Conservation (phyloP, 495 filamentous ascomycete genomes). For the Penicillium paxilli region DNA sequence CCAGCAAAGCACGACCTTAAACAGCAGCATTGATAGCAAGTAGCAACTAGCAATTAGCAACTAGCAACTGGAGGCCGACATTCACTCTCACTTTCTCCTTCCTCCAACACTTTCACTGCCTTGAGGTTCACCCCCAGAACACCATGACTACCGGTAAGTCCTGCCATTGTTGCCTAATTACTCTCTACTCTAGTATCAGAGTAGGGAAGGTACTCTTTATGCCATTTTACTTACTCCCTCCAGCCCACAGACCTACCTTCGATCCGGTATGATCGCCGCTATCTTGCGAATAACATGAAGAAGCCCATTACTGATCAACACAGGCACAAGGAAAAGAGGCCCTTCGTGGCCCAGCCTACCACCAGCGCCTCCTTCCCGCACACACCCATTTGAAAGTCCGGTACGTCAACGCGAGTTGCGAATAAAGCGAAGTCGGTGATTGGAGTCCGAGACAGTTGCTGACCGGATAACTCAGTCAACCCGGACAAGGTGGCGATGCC, state of each 20-base stretch:
- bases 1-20: too few relatives aligned
- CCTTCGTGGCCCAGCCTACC: conserved; percentile 89
- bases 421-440: too few relatives aligned
- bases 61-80: too few relatives aligned
- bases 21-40: too few relatives aligned
- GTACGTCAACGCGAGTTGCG: conserved; percentile 35
- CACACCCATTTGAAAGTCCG: conserved; percentile 88
- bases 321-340: conserved; percentile 94
- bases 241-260: conserved; percentile 84
- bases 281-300: not conserved
- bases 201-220: too few relatives aligned
- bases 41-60: too few relatives aligned
- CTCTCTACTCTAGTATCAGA: not conserved
- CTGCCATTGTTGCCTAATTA: not conserved
- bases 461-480: conserved; percentile 59
- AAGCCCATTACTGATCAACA: not conserved
- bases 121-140: not conserved
- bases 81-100: not conserved
- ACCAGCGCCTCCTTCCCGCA: conserved; percentile 92
- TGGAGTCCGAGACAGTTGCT: too few relatives aligned
- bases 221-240: conserved; percentile 25
- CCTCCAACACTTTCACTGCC: not conserved
- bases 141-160: conserved; percentile 68
- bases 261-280: conserved; percentile 65
- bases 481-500: conserved; percentile 84